A percentile compares a stretch with the other conserved stretches of the same genome.
These are phyloP conservation scores for Phytophthora macrochlamydospora DNA, from an alignment of 352 stramenopile species.

Conservation along the genomic window DNA sequence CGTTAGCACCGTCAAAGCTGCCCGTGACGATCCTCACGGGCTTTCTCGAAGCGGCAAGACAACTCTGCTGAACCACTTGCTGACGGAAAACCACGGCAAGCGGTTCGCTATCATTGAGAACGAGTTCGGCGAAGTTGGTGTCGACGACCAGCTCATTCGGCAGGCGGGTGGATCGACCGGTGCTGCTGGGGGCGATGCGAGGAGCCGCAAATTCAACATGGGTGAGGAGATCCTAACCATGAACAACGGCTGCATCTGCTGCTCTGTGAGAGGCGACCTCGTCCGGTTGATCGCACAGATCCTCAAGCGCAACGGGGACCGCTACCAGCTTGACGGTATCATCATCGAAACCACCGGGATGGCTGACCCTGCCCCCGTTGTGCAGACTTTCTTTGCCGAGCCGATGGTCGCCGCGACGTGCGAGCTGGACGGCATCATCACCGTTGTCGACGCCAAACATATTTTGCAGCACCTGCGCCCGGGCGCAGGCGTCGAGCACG, in stretches of 20 bases:
- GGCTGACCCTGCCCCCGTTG: conserved; percentile 88
- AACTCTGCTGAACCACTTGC: conserved; percentile 94
- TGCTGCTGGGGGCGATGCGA: conserved; percentile 26
- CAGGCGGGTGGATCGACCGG: conserved; percentile 21
- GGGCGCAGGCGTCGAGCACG: conserved; percentile 55
- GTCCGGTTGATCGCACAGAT: conserved; percentile 61
- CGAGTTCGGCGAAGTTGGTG: conserved; percentile 94
- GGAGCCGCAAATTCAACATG: conserved; percentile 51
- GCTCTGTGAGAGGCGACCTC: conserved; percentile 91
- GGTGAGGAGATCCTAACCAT: conserved; percentile 89
- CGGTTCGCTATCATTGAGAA: conserved; percentile 97
- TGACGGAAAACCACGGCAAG: conserved; percentile 89
- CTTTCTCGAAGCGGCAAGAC: conserved; percentile 94
- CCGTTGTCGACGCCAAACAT: conserved; percentile 95
- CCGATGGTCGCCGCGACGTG: conserved; percentile 78
- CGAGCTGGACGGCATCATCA: conserved; percentile 94
- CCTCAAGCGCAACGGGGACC: conserved; percentile 47
- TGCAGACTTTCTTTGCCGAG: conserved; percentile 94
- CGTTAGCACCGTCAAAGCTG: conserved; percentile 35
- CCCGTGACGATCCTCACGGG: conserved; percentile 93
- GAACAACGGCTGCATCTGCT: conserved; percentile 97
- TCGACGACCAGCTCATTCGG: conserved; percentile 91
- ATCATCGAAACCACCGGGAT: conserved; percentile 92
- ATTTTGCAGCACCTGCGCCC: conserved; percentile 82
- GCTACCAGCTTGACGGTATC: conserved; percentile 71